Conservation (phyloP, 768 basidiomycete species). For the Sistotremastrum suecicum region DNA sequence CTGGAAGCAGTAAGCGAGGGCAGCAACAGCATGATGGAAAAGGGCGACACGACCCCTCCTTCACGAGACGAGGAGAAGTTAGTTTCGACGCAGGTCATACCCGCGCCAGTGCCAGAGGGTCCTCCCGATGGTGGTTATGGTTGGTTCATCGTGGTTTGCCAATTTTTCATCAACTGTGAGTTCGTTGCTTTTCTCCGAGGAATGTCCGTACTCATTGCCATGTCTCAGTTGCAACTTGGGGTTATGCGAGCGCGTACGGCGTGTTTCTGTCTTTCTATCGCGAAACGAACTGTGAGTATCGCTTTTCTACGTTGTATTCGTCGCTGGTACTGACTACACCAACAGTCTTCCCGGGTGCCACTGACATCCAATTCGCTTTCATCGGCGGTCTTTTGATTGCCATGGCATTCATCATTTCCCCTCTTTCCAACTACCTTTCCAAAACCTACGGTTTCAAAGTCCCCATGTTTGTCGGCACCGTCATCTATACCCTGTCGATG, state of each 20-base stretch:
- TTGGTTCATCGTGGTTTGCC: too few relatives aligned
- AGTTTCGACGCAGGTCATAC: too few relatives aligned
- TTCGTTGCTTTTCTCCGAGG: too few relatives aligned
- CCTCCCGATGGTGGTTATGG: too few relatives aligned
- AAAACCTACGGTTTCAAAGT: conserved; percentile 8
- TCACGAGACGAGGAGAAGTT: too few relatives aligned
- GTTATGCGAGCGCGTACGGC: not conserved
- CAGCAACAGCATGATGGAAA: too few relatives aligned
- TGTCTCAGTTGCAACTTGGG: too few relatives aligned
- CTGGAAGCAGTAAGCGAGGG: too few relatives aligned
- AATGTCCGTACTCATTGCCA: too few relatives aligned
- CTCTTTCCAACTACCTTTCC: conserved; percentile 11
- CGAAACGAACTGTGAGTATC: not conserved
- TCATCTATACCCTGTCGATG: conserved; percentile 6
- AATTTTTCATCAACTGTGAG: too few relatives aligned
- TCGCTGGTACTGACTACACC: conserved; percentile 3
- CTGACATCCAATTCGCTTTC: conserved; percentile 10
- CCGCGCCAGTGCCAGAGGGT: too few relatives aligned
- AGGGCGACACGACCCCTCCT: too few relatives aligned
- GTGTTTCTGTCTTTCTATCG: not conserved
- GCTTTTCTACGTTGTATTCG: conserved; percentile 3
- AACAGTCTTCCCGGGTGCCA: conserved; percentile 10
- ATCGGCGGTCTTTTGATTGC: conserved; percentile 11
- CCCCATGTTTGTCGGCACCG: conserved; percentile 9
- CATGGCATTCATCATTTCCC: conserved; percentile 10